Conservation (phyloP, 805 yeast species). For the Candida ovalis region DNA sequence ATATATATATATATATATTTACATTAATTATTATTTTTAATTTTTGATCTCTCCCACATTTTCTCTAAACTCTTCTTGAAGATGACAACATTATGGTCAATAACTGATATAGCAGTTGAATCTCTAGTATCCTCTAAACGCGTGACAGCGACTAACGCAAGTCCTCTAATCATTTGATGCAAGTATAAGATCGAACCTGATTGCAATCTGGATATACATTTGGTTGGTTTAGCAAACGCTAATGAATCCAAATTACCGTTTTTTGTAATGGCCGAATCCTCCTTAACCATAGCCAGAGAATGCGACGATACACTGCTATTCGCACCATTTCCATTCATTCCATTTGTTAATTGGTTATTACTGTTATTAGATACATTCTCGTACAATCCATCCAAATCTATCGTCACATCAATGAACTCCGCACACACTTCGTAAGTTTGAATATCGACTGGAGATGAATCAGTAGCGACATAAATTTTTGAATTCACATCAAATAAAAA, state of each 20-base stretch:
- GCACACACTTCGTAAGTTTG: constrained; percentile 97
- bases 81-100: constrained; percentile 84
- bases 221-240: constrained; percentile 19
- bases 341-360: constrained; percentile 3
- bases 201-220: constrained; percentile 70
- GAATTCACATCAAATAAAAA: constrained; percentile 89
- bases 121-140: constrained; percentile 58
- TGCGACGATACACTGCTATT: neutral
- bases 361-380: constrained; percentile 23
- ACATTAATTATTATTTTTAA: constrained; percentile 6
- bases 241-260: neutral
- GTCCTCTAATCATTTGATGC: constrained; percentile 88
- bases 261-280: neutral
- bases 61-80: constrained; percentile 74
- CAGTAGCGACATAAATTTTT: constrained; percentile 93
- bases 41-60: constrained; percentile 53
- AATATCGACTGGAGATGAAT: constrained; percentile 91
- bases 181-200: constrained; percentile 83
- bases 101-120: constrained; percentile 53
- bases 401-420: constrained; percentile 91
- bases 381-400: constrained; percentile 77
- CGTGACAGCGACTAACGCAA: constrained; percentile 85
- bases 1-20: neutral
- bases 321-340: neutral
- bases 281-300: neutral